Conservation (phyloP, 2,329 filamentous ascomycete genomes). For the Clarireedia monteithiana region DNA sequence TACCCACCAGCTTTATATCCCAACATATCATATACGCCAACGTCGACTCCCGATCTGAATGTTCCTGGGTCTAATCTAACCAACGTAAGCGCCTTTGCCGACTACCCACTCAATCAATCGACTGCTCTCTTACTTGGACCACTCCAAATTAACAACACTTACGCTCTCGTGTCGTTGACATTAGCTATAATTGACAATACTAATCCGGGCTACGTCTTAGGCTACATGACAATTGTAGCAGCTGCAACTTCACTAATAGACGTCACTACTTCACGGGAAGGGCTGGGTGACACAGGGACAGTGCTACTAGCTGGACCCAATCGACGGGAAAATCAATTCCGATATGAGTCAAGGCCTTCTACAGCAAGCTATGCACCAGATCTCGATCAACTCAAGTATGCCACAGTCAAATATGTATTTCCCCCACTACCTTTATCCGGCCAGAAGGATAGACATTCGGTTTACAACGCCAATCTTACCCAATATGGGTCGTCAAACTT, state of each 20-base stretch:
- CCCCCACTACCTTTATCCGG: slow-evolving; percentile 39
- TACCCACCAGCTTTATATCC: slow-evolving; percentile 70
- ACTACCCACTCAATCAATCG: slow-evolving; percentile 34
- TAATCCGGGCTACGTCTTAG: slow-evolving; percentile 56
- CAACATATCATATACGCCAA: slow-evolving; percentile 57
- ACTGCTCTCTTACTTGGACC: slow-evolving; percentile 70
- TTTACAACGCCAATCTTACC: slow-evolving; percentile 32
- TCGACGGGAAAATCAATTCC: slow-evolving; percentile 58
- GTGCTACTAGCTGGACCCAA: slow-evolving; percentile 64
- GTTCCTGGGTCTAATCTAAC: slow-evolving; percentile 5
- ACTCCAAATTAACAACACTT: slow-evolving; percentile 60
- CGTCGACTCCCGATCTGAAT: slow-evolving; percentile 16
- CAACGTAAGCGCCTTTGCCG: slow-evolving; percentile 19
- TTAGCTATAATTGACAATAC: slow-evolving; percentile 67
- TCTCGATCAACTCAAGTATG: slow-evolving; percentile 33
- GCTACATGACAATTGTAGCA: slow-evolving; percentile 77
- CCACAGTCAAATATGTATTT: slow-evolving; percentile 51
- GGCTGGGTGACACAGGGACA: slow-evolving; percentile 61
- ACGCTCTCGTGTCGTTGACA: slow-evolving; percentile 73
- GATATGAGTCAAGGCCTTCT: slow-evolving; percentile 36
- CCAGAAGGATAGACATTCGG: slow-evolving; percentile 40
- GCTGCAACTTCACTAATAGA: slow-evolving; percentile 56
- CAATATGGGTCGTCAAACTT: slow-evolving; percentile 36
- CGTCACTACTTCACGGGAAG: slow-evolving; percentile 57
- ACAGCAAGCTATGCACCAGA: slow-evolving; percentile 38